phyloP scores from a whole-genome alignment of 2,329 filamentous ascomycete genomes.

The Fonsecaea pedrosoi region DNA sequence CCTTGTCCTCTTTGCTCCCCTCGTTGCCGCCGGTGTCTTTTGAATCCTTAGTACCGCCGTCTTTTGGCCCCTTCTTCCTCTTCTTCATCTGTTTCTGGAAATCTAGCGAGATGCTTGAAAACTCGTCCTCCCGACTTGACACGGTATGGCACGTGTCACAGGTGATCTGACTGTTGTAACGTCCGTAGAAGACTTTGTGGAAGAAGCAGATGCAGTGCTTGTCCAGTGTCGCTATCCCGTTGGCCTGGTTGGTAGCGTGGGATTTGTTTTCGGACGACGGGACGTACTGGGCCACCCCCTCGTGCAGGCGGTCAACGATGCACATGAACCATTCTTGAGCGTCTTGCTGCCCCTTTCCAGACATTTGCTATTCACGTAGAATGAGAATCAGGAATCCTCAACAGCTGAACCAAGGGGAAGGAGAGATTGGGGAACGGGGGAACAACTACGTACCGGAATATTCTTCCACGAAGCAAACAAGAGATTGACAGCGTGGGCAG shows the following conservation, averaged over 20 bases:
- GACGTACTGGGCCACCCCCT: constrained; percentile 65
- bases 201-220: constrained; percentile 81
- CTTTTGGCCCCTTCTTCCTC: constrained; percentile 37
- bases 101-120: constrained; percentile 87
- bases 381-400: not conserved
- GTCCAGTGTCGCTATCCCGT: constrained; percentile 33
- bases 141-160: constrained; percentile 86
- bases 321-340: constrained; percentile 98
- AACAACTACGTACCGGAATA: constrained; percentile 64
- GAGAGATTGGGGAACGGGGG: constrained; percentile 17
- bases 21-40: constrained; percentile 5
- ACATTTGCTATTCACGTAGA: constrained; percentile 64
- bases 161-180: constrained; percentile 86
- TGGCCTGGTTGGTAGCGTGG: constrained; percentile 49
- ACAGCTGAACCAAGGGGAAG: not conserved
- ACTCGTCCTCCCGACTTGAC: constrained; percentile 83
- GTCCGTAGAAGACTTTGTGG: constrained; percentile 92
- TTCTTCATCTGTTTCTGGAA: constrained; percentile 74
- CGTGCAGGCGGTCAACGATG: constrained; percentile 87
- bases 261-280: constrained; percentile 43
- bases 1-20: constrained; percentile 14
- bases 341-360: constrained; percentile 94
- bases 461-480: constrained; percentile 90
- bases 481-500: constrained; percentile 88
- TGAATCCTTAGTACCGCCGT: constrained; percentile 11